These are phyloP conservation scores for Rhynchosporium secalis DNA, from an alignment of 2,329 filamentous ascomycete genomes.

Conservation along the genomic window DNA sequence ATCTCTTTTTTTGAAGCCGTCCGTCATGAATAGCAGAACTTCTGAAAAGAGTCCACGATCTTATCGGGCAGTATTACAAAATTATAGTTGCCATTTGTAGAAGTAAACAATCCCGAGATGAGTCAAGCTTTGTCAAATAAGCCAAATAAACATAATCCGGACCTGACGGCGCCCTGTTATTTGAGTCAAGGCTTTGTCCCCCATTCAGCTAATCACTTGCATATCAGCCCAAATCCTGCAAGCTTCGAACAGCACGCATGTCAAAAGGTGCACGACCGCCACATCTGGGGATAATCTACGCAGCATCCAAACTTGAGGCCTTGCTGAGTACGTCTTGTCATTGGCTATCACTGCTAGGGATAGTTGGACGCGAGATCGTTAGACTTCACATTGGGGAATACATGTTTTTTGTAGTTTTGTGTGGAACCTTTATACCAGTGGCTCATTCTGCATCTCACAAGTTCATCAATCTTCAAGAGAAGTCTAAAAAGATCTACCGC, in stretches of 20 bases:
- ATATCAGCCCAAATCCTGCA: neutral
- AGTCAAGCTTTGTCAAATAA: neutral
- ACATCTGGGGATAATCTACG: neutral
- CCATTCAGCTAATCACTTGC: neutral
- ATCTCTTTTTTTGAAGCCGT: too few species aligned
- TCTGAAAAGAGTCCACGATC: too few species aligned
- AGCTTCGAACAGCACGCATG: neutral
- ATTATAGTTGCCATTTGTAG: too few species aligned
- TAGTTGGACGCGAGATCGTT: neutral
- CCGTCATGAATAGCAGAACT: too few species aligned
- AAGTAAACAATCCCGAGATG: too few species aligned
- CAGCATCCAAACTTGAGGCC: neutral
- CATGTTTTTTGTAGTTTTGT: neutral
- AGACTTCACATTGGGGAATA: too few species aligned
- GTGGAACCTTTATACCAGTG: neutral
- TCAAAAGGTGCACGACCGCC: neutral
- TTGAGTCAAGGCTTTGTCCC: neutral
- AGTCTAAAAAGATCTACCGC: neutral
- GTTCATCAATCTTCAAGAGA: neutral
- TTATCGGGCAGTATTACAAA: too few species aligned
- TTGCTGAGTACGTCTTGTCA: neutral
- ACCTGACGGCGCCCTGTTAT: constrained; percentile 4
- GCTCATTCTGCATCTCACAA: neutral
- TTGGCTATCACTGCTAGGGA: constrained; percentile 5
- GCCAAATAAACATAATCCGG: neutral